phyloP scores from a whole-genome alignment of 2,329 filamentous ascomycete genomes.

The Colletotrichum theobromicola region DNA sequence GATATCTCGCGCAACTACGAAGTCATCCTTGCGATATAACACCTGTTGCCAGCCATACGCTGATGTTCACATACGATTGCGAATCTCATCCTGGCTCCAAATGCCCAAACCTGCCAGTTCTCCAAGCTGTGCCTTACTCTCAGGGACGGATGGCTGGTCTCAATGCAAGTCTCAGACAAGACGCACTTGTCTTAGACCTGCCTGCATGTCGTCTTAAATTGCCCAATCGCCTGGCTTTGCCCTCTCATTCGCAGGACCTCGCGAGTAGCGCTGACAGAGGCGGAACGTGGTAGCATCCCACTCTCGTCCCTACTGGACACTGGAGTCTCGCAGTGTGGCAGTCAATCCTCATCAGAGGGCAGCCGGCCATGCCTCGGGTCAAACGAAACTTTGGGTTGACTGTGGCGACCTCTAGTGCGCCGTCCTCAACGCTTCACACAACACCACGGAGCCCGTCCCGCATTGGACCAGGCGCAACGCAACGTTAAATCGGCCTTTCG shows the following conservation, averaged over 20 bases:
- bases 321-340: background rate
- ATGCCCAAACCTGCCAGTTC: background rate
- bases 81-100: background rate
- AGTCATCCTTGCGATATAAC: background rate
- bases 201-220: background rate
- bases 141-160: conserved; percentile 6
- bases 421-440: background rate
- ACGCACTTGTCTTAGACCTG: conserved; percentile 4
- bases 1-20: background rate
- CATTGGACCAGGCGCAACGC: background rate
- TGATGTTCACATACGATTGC: background rate
- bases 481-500: background rate
- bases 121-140: background rate
- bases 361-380: background rate
- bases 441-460: background rate
- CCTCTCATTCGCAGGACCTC: background rate
- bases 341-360: background rate
- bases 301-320: background rate
- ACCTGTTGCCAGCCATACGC: background rate
- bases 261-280: conserved; percentile 4
- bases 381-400: background rate
- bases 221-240: background rate
- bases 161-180: conserved; percentile 15
- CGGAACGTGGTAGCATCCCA: background rate
- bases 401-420: background rate